Evolutionary conservation across 202 grass and related monocot species (phyloP).

Genomic region (Dendrocalamus latiflorus): DNA sequence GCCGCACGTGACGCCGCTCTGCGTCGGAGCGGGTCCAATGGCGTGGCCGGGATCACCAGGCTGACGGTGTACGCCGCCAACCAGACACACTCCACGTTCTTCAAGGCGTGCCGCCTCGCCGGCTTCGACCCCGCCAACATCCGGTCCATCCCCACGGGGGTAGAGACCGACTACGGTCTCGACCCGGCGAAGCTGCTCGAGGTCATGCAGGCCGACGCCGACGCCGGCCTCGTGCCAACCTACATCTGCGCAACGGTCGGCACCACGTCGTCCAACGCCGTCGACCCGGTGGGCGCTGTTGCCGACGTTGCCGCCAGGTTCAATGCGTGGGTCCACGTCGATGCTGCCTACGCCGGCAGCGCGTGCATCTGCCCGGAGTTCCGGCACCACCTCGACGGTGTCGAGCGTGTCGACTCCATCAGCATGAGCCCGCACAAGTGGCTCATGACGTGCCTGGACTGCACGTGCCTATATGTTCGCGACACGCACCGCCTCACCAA

Average conservation of each 20-base stretch:
- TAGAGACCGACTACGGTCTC: slow-evolving; percentile 13
- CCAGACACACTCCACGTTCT: slow-evolving; percentile 52
- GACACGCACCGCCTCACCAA: too few species aligned
- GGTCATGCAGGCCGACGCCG: slow-evolving; percentile 27
- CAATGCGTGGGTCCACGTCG: slow-evolving; percentile 51
- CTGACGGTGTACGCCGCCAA: slow-evolving; percentile 43
- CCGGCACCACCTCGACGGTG: slow-evolving; percentile 44
- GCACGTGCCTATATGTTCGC: slow-evolving; percentile 73
- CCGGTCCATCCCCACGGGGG: slow-evolving; percentile 19
- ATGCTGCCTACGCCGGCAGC: slow-evolving; percentile 56
- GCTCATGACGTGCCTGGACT: slow-evolving; percentile 51
- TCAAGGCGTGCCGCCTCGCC: slow-evolving; percentile 41
- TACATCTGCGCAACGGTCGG: slow-evolving; percentile 55
- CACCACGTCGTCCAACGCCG: slow-evolving; percentile 53
- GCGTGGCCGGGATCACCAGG: background rate
- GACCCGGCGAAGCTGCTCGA: slow-evolving; percentile 16
- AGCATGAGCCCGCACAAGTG: slow-evolving; percentile 70
- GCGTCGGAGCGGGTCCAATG: background rate
- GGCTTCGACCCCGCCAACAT: slow-evolving; percentile 44
- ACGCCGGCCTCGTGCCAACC: slow-evolving; percentile 30
- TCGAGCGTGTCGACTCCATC: slow-evolving; percentile 42
- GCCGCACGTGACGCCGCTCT: slow-evolving; percentile 41
- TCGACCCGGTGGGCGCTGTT: slow-evolving; percentile 30
- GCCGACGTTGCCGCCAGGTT: slow-evolving; percentile 28
- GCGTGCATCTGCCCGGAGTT: slow-evolving; percentile 77